Evolutionary conservation across 768 basidiomycete species (phyloP), one percentile per base, ranked within the genome.

Genomic region (Pleurotus eryngii): DNA sequence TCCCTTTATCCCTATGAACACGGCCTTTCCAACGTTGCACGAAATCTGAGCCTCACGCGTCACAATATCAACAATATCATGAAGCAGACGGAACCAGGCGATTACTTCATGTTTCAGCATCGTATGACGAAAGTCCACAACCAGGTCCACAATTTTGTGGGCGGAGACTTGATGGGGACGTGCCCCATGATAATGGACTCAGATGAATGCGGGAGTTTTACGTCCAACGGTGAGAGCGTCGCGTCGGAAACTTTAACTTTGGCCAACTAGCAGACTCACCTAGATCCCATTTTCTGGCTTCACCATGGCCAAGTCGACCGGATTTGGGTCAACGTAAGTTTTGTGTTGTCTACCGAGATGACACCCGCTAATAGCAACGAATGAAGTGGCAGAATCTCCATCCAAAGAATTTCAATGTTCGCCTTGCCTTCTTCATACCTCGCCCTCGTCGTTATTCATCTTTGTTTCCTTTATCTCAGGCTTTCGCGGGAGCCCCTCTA

Each of bases 211-310:
- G 50, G 53, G 14, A 53, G 46, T 5, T 59, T 59, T 17, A 56
- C 59, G 30, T 47, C 59, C 5, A 59, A 59, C 35, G 59, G 59
- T 39, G 12, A 49, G 59, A 56, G 5, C 38, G 11, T 45, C n/a
- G 20, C 43, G 11, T 30, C n/a, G 26, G 15, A 46, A 14, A 1
- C 12, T 53, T 3, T 5, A 4, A 2, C 30, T 48, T 26, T 14
- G 47, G 12, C 43, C 22, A 27, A 50, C 22, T 50, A 3, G 9
- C 49, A 27, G 11, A 3, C n/a, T 45, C 17, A 35, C 53, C 14
- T 35, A 61, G 60, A 61, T 38, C 60, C 60, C 1, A 22, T 61
- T 22, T 61, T 61, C 55, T 61, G 59, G 59, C 49, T 59, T 11
- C 59, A 59, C 38, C 59, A 59, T 27, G 59, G 46, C 8, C 59